phyloP scores from a whole-genome alignment of 176 grass and related monocot genomes.

The Canna indica region DNA sequence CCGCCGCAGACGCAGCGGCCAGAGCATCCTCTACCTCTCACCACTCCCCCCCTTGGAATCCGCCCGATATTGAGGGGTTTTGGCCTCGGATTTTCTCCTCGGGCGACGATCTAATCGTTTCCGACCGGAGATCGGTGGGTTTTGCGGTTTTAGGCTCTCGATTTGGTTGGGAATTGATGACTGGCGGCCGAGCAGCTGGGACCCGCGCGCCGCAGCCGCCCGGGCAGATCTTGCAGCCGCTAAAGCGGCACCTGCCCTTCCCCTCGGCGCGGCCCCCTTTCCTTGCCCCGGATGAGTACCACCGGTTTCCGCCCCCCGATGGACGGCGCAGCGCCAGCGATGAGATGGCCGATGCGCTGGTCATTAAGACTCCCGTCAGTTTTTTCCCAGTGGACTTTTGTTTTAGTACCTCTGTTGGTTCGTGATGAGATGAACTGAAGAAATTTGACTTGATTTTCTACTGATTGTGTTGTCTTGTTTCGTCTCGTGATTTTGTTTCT shows the following conservation, averaged over 20 bases:
- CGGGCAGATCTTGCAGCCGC: background rate
- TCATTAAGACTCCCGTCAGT: conserved; percentile 7
- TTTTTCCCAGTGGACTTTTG: background rate
- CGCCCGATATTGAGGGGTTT: background rate
- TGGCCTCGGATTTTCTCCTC: background rate
- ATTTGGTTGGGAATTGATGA: background rate
- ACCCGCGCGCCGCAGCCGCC: background rate
- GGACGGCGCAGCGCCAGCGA: background rate
- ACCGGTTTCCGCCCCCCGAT: background rate
- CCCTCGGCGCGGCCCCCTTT: conserved; percentile 2
- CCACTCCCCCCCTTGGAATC: background rate
- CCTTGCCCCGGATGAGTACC: conserved; percentile 3
- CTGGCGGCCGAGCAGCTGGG: background rate
- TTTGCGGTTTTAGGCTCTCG: background rate
- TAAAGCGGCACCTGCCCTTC: background rate
- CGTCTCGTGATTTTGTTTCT: background rate
- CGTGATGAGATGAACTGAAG: background rate
- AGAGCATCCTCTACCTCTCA: background rate
- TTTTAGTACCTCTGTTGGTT: conserved; percentile 2
- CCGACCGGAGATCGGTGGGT: background rate
- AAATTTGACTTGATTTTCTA: background rate
- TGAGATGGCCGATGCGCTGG: background rate
- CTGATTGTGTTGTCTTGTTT: background rate
- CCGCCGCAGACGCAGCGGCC: background rate
- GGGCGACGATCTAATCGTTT: background rate